Conservation (phyloP, 2,329 filamentous ascomycete genomes). For the Fusarium sp. region DNA sequence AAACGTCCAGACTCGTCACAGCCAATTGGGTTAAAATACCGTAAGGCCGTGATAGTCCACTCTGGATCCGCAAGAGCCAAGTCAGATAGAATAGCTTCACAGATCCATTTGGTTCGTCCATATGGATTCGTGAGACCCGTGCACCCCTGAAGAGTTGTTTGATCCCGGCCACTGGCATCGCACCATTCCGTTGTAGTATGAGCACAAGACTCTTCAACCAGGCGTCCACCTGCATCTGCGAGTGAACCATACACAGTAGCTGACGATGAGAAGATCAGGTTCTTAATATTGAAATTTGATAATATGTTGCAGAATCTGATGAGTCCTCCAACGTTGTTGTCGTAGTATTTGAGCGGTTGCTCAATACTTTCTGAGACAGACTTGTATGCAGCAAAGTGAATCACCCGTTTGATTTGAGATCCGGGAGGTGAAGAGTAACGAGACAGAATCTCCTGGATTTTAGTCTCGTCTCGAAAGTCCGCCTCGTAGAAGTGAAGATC, state of each 20-base stretch:
- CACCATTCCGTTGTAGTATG: constrained; percentile 59
- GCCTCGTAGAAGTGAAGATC: constrained; percentile 11
- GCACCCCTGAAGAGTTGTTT: background rate
- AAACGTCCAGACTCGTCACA: constrained; percentile 72
- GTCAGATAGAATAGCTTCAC: constrained; percentile 73
- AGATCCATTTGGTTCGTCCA: constrained; percentile 74
- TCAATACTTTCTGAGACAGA: constrained; percentile 72
- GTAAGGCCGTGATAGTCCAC: constrained; percentile 71
- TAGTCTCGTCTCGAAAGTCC: background rate
- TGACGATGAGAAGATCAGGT: constrained; percentile 74
- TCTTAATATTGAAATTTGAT: constrained; percentile 60
- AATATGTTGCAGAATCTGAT: constrained; percentile 62
- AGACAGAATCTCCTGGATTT: background rate
- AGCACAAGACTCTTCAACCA: constrained; percentile 40
- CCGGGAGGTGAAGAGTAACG: background rate
- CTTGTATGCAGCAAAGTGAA: constrained; percentile 76
- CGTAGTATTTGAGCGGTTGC: constrained; percentile 71
- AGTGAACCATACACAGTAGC: constrained; percentile 73
- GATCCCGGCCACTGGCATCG: background rate
- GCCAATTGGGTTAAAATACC: constrained; percentile 76
- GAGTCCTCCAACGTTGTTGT: constrained; percentile 73
- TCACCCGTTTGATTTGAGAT: constrained; percentile 56
- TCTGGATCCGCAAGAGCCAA: constrained; percentile 67
- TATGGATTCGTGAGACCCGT: constrained; percentile 54
- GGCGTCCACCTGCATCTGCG: constrained; percentile 54